Evolutionary conservation across 2,329 filamentous ascomycete species (phyloP).

Genomic region (Claviceps arundinis): DNA sequence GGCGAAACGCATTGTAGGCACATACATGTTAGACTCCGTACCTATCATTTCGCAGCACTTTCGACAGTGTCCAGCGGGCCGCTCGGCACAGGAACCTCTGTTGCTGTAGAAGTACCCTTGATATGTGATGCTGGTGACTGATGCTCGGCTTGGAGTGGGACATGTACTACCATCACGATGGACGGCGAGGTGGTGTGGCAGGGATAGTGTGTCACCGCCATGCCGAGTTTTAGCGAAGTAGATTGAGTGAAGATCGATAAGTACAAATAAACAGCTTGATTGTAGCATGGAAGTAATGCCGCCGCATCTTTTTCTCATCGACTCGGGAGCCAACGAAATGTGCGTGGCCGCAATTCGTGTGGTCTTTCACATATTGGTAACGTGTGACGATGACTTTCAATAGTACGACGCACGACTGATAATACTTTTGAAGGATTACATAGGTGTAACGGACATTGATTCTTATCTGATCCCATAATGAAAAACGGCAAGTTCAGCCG

Average conservation of each 20-base stretch:
- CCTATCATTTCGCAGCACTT: constrained; percentile 52
- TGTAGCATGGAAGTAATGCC: not conserved
- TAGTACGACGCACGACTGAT: not conserved
- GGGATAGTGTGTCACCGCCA: constrained; percentile 11
- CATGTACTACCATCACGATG: constrained; percentile 29
- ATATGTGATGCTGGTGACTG: constrained; percentile 49
- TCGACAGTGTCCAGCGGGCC: constrained; percentile 42
- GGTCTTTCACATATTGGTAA: not conserved
- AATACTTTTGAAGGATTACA: not conserved
- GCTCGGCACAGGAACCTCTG: not conserved
- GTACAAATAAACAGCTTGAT: not conserved
- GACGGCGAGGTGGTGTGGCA: constrained; percentile 8
- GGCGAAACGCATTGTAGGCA: constrained; percentile 34
- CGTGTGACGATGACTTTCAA: too few species aligned
- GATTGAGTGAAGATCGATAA: not conserved
- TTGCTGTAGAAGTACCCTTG: constrained; percentile 27
- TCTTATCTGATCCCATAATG: too few species aligned
- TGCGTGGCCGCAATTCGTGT: not conserved
- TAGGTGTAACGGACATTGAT: not conserved
- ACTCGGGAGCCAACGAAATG: not conserved
- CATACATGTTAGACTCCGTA: too few species aligned
- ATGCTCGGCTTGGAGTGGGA: constrained; percentile 47
- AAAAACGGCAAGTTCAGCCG: not conserved
- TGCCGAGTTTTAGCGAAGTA: constrained; percentile 1
- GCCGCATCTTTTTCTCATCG: not conserved